Evolutionary conservation across 2,329 filamentous ascomycete genomes (phyloP).

Genomic region (Gaeumannomyces sp.): DNA sequence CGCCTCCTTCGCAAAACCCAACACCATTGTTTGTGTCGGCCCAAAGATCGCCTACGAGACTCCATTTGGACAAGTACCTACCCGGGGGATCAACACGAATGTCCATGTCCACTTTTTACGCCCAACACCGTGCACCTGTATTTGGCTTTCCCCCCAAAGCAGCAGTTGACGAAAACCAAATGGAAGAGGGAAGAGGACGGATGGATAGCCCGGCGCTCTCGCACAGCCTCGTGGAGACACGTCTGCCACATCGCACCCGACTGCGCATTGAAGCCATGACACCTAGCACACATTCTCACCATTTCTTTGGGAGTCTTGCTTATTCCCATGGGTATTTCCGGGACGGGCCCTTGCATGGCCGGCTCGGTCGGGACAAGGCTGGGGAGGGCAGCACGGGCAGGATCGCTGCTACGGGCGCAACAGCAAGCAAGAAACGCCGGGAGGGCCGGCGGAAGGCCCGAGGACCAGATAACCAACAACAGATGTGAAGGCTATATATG

Average conservation of each 20-base stretch:
- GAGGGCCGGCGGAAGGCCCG: not conserved
- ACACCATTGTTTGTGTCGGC: not conserved
- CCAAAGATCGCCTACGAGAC: not conserved
- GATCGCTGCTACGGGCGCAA: not conserved
- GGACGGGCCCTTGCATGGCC: not conserved
- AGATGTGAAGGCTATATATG: not conserved
- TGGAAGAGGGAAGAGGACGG: too few relatives aligned
- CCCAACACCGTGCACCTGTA: too few relatives aligned
- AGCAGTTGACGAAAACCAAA: too few relatives aligned
- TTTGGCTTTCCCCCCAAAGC: too few relatives aligned
- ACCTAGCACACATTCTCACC: not conserved
- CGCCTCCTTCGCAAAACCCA: not conserved
- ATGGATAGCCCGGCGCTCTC: too few relatives aligned
- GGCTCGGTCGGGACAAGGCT: too few relatives aligned
- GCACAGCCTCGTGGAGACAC: too few relatives aligned
- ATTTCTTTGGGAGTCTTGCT: not conserved
- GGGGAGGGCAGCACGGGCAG: not conserved
- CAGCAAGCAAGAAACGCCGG: not conserved
- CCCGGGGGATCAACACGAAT: too few relatives aligned
- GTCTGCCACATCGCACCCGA: too few relatives aligned
- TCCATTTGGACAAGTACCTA: not conserved
- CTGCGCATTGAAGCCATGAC: not conserved
- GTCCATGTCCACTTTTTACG: too few relatives aligned
- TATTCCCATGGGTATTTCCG: not conserved
- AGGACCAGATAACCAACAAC: not conserved